phyloP scores from a whole-genome alignment of 2,329 filamentous ascomycete genomes.

The Fonsecaea multimorphosa region DNA sequence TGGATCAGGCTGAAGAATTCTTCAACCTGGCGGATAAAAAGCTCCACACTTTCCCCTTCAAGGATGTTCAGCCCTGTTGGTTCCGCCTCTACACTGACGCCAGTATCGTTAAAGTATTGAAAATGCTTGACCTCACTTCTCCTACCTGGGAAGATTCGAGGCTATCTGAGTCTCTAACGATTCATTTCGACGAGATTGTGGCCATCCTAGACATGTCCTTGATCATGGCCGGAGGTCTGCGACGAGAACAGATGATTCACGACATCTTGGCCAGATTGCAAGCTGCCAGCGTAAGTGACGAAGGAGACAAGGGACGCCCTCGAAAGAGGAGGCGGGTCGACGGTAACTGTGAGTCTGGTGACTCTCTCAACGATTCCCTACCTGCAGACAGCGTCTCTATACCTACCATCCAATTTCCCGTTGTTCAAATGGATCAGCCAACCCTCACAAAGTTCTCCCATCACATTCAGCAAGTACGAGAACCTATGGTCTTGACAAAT shows the following conservation, averaged over 20 bases:
- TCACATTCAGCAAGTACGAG: constrained; percentile 58
- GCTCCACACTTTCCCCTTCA: constrained; percentile 63
- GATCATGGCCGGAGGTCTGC: constrained; percentile 73
- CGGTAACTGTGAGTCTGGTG: not conserved
- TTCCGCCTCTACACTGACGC: constrained; percentile 64
- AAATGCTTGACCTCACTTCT: constrained; percentile 40
- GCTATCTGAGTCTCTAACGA: not conserved
- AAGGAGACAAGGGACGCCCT: constrained; percentile 16
- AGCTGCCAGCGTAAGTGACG: not conserved
- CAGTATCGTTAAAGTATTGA: constrained; percentile 55
- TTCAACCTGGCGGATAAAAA: constrained; percentile 59
- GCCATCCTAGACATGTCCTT: constrained; percentile 74
- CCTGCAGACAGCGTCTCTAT: constrained; percentile 36
- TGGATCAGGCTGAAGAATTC: constrained; percentile 49
- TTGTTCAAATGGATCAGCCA: constrained; percentile 53
- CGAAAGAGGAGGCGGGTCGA: constrained; percentile 17
- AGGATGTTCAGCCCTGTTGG: constrained; percentile 63
- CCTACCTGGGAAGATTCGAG: not conserved
- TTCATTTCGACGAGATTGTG: constrained; percentile 63
- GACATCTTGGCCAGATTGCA: constrained; percentile 24
- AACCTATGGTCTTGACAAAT: constrained; percentile 73
- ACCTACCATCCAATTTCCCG: constrained; percentile 46
- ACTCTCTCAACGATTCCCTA: constrained; percentile 1
- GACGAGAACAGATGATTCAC: constrained; percentile 56
- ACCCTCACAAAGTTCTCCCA: constrained; percentile 66